A percentile compares a stretch with the other conserved stretches of the same genome.
Conservation (phyloP, 2,329 filamentous ascomycete genomes). For the Ophiostoma ulmi region DNA sequence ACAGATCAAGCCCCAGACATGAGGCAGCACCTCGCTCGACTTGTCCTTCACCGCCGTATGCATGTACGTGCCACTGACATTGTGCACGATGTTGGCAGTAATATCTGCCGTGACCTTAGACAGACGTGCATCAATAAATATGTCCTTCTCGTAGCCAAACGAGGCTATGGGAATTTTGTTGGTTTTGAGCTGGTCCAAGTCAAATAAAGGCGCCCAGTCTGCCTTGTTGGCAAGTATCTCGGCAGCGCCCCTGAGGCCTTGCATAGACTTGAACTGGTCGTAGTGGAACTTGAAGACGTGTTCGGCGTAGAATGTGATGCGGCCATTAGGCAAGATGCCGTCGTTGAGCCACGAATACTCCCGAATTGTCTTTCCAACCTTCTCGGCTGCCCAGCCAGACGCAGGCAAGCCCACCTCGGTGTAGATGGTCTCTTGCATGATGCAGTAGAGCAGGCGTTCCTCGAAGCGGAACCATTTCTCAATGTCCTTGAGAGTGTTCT, state of each 20-base stretch:
- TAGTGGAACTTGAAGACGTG: conserved; percentile 30
- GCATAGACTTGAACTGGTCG: conserved; percentile 25
- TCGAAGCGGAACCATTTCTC: conserved; percentile 27
- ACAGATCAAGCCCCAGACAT: not conserved
- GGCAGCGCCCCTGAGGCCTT: conserved; percentile 17
- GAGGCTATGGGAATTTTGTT: conserved; percentile 26
- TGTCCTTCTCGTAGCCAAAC: conserved; percentile 24
- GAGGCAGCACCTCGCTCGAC: conserved; percentile 8
- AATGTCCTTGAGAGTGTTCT: not conserved
- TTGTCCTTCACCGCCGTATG: conserved; percentile 27
- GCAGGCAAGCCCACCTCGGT: conserved; percentile 10
- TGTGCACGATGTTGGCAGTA: not conserved
- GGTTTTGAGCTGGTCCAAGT: conserved; percentile 17
- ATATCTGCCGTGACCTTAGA: not conserved
- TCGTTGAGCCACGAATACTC: conserved; percentile 26
- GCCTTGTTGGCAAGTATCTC: conserved; percentile 20
- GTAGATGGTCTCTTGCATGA: conserved; percentile 30
- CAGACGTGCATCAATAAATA: conserved; percentile 24
- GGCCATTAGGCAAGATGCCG: not conserved
- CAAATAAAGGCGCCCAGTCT: conserved; percentile 24
- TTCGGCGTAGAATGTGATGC: conserved; percentile 27
- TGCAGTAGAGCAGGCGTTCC: conserved; percentile 28
- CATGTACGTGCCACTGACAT: not conserved
- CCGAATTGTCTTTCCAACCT: not conserved
- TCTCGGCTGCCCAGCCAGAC: conserved; percentile 26